Evolutionary conservation across 208 protist genomes (phyloP), one percentile per base, ranked within the genome.

Genomic region (Kentomonas sorsogonicus): DNA sequence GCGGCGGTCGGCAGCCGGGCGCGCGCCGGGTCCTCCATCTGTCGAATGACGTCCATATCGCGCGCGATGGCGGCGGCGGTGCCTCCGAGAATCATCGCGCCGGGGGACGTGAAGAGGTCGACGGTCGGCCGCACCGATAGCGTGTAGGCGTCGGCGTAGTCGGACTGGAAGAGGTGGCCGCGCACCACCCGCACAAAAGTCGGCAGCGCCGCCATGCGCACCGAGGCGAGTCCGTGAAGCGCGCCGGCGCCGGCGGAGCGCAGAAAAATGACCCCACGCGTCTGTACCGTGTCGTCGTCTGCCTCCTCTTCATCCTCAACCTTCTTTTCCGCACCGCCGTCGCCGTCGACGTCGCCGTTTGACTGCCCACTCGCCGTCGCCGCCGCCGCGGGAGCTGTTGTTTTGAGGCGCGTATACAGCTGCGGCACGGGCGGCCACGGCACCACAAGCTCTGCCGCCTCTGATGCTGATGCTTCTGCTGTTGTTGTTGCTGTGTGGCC

Each of bases 181-280:
- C 86, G 69, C 22, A 79, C 78, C 38, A 84, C 58, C 39, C 72
- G 66, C 39, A 59, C 40, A 60, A 87, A 90, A 3, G 87, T 86
- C 36, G 55, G 52, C 16, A 94, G 69, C 11, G 44, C 13, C 23
- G 53, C 61, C 29, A 91, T 41, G 9, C 39, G 20, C 2, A 53
- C 52, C 9, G 75, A 50, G 11, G 74, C 80, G 1, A 44, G 3
- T 15, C 64, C 64, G 57, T 73, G 83, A 15, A 94, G 41, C 26
- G 79, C 67, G 45, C 78, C 71, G 27, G 75, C 57, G 3, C 64
- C 40, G 15, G 18, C 38, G 2, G 59, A 56, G 26, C 61, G 56
- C 11, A 94, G 63, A 68, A 94, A 94, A 4, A 91, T 41, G 7
- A 94, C 77, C 3, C 76, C n/a, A n/a, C n/a, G n/a, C n/a, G n/a